Evolutionary conservation across 768 basidiomycete species (phyloP).

Genomic region (Leccinum boreale): DNA sequence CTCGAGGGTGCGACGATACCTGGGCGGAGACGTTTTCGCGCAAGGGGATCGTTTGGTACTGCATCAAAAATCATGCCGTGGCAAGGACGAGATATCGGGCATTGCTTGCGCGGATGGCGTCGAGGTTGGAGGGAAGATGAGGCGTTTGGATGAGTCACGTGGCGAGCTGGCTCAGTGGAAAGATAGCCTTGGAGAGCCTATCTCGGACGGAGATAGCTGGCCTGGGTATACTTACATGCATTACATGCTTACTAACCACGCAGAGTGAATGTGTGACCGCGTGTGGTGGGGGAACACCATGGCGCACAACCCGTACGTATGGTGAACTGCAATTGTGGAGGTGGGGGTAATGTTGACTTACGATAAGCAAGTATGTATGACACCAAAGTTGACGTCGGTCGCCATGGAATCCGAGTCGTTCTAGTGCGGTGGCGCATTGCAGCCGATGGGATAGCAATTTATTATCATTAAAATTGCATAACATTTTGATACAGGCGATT

Average conservation of each 20-base stretch:
- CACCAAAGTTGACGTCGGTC: not conserved
- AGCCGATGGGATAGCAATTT: no score
- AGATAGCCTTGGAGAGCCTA: constrained; percentile 10
- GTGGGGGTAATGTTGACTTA: not conserved
- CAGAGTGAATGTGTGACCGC: not conserved
- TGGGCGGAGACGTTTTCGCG: constrained; percentile 43
- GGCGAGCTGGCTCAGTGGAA: constrained; percentile 41
- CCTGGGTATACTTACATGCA: not conserved
- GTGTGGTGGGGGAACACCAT: not conserved
- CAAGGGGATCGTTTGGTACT: constrained; percentile 49
- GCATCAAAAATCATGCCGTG: constrained; percentile 39
- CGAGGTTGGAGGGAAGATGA: constrained; percentile 38
- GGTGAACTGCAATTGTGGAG: not conserved
- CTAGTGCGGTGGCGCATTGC: not conserved
- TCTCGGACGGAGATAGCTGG: constrained; percentile 6
- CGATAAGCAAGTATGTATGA: not conserved
- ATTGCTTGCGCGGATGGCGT: constrained; percentile 21
- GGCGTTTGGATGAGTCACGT: constrained; percentile 51
- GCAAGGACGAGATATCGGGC: constrained; percentile 14
- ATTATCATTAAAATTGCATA: no score
- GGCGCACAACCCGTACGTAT: no score
- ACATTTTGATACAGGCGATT: no score
- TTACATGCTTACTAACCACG: not conserved
- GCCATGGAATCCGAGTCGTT: not conserved
- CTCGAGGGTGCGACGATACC: constrained; percentile 47